These are phyloP conservation scores for Hortaea sp. DNA, from an alignment of 2,329 filamentous ascomycete genomes.

Conservation along the genomic window DNA sequence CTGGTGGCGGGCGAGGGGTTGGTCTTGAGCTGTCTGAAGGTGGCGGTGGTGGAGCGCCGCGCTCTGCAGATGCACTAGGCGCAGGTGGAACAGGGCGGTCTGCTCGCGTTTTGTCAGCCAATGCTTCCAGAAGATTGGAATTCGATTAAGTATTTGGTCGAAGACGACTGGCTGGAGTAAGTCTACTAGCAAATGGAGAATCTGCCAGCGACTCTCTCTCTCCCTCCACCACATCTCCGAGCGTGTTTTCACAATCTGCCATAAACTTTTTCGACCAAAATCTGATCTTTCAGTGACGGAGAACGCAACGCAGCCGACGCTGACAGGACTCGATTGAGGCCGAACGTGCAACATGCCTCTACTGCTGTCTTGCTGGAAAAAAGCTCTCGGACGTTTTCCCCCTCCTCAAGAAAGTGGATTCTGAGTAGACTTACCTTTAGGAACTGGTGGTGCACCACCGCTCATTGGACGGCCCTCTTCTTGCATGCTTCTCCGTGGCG, in stretches of 20 bases:
- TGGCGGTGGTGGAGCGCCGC: constrained; percentile 22
- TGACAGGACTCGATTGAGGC: too few relatives aligned
- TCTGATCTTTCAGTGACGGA: too few relatives aligned
- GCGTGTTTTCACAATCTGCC: not conserved
- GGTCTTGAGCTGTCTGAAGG: constrained; percentile 26
- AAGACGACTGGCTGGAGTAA: not conserved
- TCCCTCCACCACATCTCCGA: not conserved
- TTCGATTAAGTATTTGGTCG: too few relatives aligned
- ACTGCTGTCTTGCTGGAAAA: not conserved
- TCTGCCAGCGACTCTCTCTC: not conserved
- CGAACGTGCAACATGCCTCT: not conserved
- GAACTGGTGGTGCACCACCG: constrained; percentile 31
- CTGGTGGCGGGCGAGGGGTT: constrained; percentile 33
- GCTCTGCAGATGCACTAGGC: constrained; percentile 14
- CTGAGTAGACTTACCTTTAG: constrained; percentile 39
- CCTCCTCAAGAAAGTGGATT: constrained; percentile 1
- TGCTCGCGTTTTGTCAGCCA: constrained; percentile 2
- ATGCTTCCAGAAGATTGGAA: not conserved
- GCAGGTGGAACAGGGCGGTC: constrained; percentile 27
- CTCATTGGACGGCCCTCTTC: constrained; percentile 2
- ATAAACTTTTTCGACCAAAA: not conserved
- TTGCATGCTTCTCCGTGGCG: too few relatives aligned
- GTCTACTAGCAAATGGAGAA: not conserved
- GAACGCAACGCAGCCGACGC: too few relatives aligned
- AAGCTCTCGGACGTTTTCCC: not conserved